A percentile compares a stretch with the other conserved stretches of the same genome.
Evolutionary conservation across 164 flowering plant species (phyloP).

Genomic region (Vitis cinerea): DNA sequence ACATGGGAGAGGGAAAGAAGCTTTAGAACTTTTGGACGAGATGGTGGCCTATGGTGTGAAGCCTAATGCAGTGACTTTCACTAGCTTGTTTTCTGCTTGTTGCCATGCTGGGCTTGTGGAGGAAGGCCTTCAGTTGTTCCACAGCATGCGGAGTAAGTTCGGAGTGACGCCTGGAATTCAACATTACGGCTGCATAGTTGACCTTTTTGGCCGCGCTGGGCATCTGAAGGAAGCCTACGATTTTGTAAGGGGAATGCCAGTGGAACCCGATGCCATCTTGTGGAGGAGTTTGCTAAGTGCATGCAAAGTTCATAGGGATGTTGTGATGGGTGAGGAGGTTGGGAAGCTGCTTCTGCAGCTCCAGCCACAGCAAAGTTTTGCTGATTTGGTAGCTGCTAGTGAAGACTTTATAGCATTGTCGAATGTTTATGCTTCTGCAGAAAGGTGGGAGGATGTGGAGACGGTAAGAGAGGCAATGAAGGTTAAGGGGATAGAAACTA

Average conservation of each 20-base stretch:
- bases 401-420: slow-evolving; percentile 55
- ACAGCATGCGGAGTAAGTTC: slow-evolving; percentile 37
- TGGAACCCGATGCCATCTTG: slow-evolving; percentile 33
- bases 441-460: slow-evolving; percentile 56
- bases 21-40: slow-evolving; percentile 35
- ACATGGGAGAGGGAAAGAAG: slow-evolving; percentile 57
- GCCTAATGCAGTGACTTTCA: slow-evolving; percentile 59
- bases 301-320: slow-evolving; percentile 47
- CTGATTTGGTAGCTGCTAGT: slow-evolving; percentile 9
- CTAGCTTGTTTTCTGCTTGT: slow-evolving; percentile 55
- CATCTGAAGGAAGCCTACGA: slow-evolving; percentile 45
- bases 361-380: slow-evolving; percentile 9
- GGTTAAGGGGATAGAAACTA: slow-evolving; percentile 28
- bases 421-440: slow-evolving; percentile 51
- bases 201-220: slow-evolving; percentile 65
- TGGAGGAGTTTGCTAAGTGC: slow-evolving; percentile 56
- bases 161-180: slow-evolving; percentile 37
- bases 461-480: slow-evolving; percentile 44
- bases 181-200: slow-evolving; percentile 69
- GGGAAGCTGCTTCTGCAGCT: slow-evolving; percentile 42
- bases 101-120: slow-evolving; percentile 60
- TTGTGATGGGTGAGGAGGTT: slow-evolving; percentile 47
- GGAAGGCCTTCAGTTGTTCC: slow-evolving; percentile 51
- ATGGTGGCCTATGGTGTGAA: slow-evolving; percentile 35
- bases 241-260: slow-evolving; percentile 37